Conservation (phyloP, 2,329 filamentous ascomycete genomes). For the Sclerotinia minor region DNA sequence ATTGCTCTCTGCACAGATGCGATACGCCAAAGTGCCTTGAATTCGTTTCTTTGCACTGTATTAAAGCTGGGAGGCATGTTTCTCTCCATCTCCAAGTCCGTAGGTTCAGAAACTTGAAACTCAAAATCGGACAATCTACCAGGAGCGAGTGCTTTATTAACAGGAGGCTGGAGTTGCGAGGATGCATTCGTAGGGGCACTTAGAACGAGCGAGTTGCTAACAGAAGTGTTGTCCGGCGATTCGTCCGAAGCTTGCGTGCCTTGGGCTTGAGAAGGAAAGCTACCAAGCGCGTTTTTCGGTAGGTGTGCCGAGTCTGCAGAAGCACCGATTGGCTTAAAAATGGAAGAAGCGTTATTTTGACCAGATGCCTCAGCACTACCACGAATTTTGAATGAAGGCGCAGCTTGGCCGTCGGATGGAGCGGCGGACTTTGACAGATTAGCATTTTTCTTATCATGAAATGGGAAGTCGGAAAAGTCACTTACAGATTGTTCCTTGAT, state of each 20-base stretch:
- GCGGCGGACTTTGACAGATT: background rate
- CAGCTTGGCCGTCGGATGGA: background rate
- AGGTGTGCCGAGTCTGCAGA: constrained; percentile 29
- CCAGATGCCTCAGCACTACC: constrained; percentile 13
- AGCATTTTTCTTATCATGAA: background rate
- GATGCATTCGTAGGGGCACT: constrained; percentile 12
- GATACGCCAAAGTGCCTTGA: constrained; percentile 38
- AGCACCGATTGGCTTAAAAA: constrained; percentile 28
- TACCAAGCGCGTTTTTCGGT: constrained; percentile 29
- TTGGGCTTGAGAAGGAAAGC: constrained; percentile 16
- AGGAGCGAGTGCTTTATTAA: constrained; percentile 9
- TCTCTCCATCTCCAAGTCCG: constrained; percentile 32
- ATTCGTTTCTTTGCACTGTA: constrained; percentile 32
- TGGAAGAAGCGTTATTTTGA: constrained; percentile 24
- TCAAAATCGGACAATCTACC: constrained; percentile 15
- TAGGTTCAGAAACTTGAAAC: constrained; percentile 28
- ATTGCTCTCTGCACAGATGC: constrained; percentile 38
- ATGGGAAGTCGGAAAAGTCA: background rate
- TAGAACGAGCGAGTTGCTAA: background rate
- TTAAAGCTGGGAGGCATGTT: constrained; percentile 33
- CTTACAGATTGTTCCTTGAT: constrained; percentile 2
- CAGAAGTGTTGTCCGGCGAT: background rate
- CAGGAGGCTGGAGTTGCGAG: background rate
- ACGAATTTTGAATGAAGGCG: constrained; percentile 12
- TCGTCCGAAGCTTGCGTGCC: constrained; percentile 1